Evolutionary conservation across 441 rosid genomes (phyloP), one percentile per base, ranked within the genome.

Genomic region (Aleurites moluccanus): DNA sequence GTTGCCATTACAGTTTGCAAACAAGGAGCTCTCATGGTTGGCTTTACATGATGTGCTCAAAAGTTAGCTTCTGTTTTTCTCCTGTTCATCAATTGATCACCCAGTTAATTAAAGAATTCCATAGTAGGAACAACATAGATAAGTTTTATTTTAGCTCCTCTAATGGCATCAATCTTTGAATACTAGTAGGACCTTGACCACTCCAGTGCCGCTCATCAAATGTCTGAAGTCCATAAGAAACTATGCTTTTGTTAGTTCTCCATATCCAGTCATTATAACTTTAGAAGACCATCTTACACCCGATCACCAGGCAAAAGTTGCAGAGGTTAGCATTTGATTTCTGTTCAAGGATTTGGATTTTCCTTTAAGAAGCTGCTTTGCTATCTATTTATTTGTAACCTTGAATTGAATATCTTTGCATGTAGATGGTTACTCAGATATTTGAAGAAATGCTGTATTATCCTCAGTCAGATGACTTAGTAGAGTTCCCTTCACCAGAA

Each of bases 281-380:
- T 89, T 93, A 53, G 99, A 95, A 91, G 99, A 95, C 80, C 99
- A 93, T 79, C 94, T 95, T 33, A 87, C 91, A 33, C 83, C 89
- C 56, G 79, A 86, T 6, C 97, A 89, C 74, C 97, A 91, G 79
- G 90, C 93, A 44, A 91, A 93, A 93, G 97, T 90, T 57, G 97
- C 97, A 52, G 81, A 90, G 90, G 98, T 89, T 77, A 52, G 81
- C 72, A 62, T 73, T 28, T 35, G 2, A 55, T 72, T 53, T 64
- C 35, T 45, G 30, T 68, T n/a, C 64, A 42, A 40, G 25, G 50
- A 38, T 38, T 55, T 53, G 40, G 27, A 53, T 35, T 15, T 77
- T 52, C 33, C 30, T 68, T 61, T 60, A 62, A 20, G 8, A 28
- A 9, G 49, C 38, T 61, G 20, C 25, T 40, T 65, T 23, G 16